Conservation (phyloP, 2,329 filamentous ascomycete species). For the Alternaria burnsii region DNA sequence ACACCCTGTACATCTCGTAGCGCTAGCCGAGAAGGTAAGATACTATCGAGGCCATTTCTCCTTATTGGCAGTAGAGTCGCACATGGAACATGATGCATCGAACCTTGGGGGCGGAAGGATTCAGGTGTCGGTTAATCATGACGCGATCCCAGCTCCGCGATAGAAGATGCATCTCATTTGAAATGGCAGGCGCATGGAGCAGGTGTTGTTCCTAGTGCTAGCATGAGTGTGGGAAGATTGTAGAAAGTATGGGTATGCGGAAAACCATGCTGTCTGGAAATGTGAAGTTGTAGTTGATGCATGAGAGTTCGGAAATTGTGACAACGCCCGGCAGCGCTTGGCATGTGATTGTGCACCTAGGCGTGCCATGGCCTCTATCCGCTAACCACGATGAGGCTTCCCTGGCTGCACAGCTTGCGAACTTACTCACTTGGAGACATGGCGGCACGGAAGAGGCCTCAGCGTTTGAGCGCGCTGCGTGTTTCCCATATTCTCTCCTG, state of each 20-base stretch:
- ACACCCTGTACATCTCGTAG: background rate
- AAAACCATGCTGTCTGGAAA: background rate
- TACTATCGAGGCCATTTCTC: background rate
- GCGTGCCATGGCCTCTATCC: background rate
- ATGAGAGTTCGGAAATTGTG: constrained; percentile 1
- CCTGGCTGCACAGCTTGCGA: constrained; percentile 9
- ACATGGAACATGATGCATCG: background rate
- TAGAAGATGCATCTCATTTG: background rate
- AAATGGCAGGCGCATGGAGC: background rate
- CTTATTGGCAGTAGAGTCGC: background rate
- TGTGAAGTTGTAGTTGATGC: background rate
- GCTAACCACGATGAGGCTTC: constrained; percentile 13
- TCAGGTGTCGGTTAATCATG: background rate
- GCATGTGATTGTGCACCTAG: constrained; percentile 5
- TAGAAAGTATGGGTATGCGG: background rate
- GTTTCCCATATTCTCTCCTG: background rate
- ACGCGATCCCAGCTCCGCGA: background rate
- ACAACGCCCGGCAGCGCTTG: constrained; percentile 7
- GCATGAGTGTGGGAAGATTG: background rate
- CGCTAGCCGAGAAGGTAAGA: background rate
- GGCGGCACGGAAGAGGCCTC: background rate
- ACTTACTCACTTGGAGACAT: constrained; percentile 7
- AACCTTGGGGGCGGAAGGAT: background rate
- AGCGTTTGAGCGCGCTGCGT: background rate
- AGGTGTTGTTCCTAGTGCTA: background rate